These are phyloP conservation scores for Chytriomyces sp. DNA, from an alignment of 192 early-diverging fungal genomes.

Conservation along the genomic window DNA sequence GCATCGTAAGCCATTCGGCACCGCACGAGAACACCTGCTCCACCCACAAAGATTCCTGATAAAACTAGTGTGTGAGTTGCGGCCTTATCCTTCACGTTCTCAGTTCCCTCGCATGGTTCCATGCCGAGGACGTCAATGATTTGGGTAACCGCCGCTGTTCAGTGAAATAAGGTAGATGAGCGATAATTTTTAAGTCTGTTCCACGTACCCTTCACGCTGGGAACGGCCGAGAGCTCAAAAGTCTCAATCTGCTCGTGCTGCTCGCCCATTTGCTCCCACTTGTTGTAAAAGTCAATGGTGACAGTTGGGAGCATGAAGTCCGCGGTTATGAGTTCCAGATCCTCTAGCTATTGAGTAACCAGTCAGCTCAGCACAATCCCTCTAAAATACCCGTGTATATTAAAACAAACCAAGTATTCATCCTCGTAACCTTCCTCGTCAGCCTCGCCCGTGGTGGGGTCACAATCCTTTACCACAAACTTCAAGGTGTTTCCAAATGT, in stretches of 20 bases:
- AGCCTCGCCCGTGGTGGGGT: slow-evolving; percentile 88
- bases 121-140: slow-evolving; percentile 86
- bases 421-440: slow-evolving; percentile 92
- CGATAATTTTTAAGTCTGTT: too few relatives aligned
- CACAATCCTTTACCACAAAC: slow-evolving; percentile 93
- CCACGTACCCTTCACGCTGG: slow-evolving; percentile 79
- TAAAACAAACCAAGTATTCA: slow-evolving; percentile 72
- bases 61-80: slow-evolving; percentile 84
- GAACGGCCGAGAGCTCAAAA: slow-evolving; percentile 79
- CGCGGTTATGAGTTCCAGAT: slow-evolving; percentile 76
- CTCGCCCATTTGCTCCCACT: slow-evolving; percentile 78
- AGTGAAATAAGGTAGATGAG: slow-evolving; percentile 2
- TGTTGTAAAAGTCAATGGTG: slow-evolving; percentile 72
- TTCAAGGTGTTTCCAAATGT: slow-evolving; percentile 83
- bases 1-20: slow-evolving; percentile 85
- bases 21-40: slow-evolving; percentile 70
- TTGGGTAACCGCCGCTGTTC: slow-evolving; percentile 62
- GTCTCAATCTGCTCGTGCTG: slow-evolving; percentile 83
- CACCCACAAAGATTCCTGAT: slow-evolving; percentile 87
- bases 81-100: slow-evolving; percentile 61
- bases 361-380: neutral
- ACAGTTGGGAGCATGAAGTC: slow-evolving; percentile 93
- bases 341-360: slow-evolving; percentile 68
- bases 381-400: neutral
- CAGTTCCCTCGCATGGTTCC: slow-evolving; percentile 76